Base-by-base conservation (phyloP, 768 basidiomycete genomes). In the Hypholoma fasciculare region DNA sequence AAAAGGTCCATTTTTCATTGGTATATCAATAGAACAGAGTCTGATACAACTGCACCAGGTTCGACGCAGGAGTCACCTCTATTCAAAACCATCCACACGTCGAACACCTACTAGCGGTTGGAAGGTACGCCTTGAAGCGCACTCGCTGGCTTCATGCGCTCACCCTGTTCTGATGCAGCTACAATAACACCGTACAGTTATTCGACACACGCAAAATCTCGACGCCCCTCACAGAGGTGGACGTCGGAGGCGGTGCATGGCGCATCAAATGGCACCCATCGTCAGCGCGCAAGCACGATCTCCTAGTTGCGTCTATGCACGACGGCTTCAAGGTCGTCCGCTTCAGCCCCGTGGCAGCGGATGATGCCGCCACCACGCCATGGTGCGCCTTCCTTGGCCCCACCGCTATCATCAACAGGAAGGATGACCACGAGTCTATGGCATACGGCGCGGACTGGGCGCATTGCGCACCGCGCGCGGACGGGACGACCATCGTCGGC, bases 291-390 rank as follows among this genome's bases (percentile, higher is more conserved):
- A 82, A 80, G 61, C 66, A 81, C 38, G 91, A 96, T 66, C 78
- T 98, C 1, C 82, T 98, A 17, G 86, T 94, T n/a, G 97, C 96
- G 0, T 94, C 92, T 67, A 99, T 98, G 97, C 96, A 96, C 68
- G 94, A 94, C 61, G 96, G 96, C 9, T 96, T 94, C 81, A 97
- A 97, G 68, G 78, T 96, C 6, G 70, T 94, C 47, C 77, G 72
- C 1, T 84, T 92, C 57, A 60, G 58, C 1, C 11, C 49, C 17
- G 30, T 11, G 27, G 8, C 23, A 27, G 4, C 2, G 23, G 23
- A 49, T n/a, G 49, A 54, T 11, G 54, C 47, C 2, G 56, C 49
- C 2, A 43, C 49, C 34, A 72, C 17, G 19, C 43, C 43, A 1
- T 46, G 69, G 42, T 54, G 56, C 26, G 63, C 52, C 20, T 61